Conservation (phyloP, 129 eudicot genomes). For the Cynara cardunculus region DNA sequence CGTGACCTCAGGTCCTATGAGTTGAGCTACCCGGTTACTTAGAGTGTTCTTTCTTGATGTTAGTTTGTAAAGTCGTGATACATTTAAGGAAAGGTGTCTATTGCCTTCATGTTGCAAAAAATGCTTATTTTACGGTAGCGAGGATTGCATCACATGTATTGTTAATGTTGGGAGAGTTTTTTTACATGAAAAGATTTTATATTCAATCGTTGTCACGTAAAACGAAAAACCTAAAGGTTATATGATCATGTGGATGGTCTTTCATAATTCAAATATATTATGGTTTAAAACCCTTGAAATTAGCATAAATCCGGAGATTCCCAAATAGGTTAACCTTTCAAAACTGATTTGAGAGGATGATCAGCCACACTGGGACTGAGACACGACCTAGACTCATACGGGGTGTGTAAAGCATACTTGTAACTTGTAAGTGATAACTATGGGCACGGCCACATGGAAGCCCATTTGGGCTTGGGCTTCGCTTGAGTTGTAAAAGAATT, state of each 20-base stretch:
- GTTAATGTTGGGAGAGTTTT: not conserved
- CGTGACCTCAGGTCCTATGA: not conserved
- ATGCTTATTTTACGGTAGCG: not conserved
- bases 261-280: not conserved
- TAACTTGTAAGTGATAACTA: no score
- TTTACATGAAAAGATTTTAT: not conserved
- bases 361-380: no score
- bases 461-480: no score
- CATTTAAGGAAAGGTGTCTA: not conserved
- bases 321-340: no score
- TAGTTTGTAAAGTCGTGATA: conserved; percentile 11
- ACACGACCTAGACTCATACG: no score
- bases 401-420: no score
- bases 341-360: no score
- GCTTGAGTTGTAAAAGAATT: no score
- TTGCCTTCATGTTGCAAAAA: not conserved
- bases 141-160: not conserved
- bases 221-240: no score
- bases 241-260: not conserved
- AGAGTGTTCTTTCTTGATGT: not conserved
- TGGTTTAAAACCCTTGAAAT: no score
- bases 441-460: no score
- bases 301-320: no score
- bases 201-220: not conserved
- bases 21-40: not conserved